Base-by-base conservation (phyloP, 2,329 filamentous ascomycete genomes). In the Trichoderma sp. region DNA sequence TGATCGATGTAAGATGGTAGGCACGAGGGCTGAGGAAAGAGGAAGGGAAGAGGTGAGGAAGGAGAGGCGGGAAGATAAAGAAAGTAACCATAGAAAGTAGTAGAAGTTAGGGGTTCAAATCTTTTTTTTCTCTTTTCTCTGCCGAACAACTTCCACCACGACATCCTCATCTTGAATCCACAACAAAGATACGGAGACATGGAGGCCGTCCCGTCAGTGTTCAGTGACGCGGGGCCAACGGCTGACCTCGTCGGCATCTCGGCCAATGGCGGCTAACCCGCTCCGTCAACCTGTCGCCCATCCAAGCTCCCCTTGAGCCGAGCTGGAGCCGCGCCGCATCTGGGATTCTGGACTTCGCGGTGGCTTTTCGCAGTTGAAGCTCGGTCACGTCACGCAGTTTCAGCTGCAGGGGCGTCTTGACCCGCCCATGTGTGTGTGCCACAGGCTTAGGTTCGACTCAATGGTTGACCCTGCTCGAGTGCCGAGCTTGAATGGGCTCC, bases 191-290 rank as follows among this genome's bases (percentile, higher is more conserved):
- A 59, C 64, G 64, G 64, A 66, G 54, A 66, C 64, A 66, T 66
- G 64, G 64, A 66, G 39, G 60, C 30, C 30, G 11, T 59, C 18
- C 39, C 39, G 39, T n/a, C 39, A 43, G 39, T 43, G 7, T 39
- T n/a, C 39, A 54, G 59, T 39, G 56, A 66, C 60, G 68, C 60
- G 60, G 60, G 60, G 60, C 60, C 59, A 30, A 66, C 46, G 67
- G 56, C 30, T 60, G 64, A 59, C 64, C 56, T 69, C 54, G 51
- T 65, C 66, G 60, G 69, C 55, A 69, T 79, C 78, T 83, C 79
- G 82, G 79, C 80, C 82, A 83, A 83, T 82, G 77, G 78, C 77
- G 78, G 79, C 76, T 77, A 76, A 68, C 51, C 64, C 34, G 52
- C 63, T 24, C 21, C 67, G 10, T 56, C 55, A 21, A 43, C 16